phyloP scores from a whole-genome alignment of 73 alveolate species.

The Paramecium sexaurelia region DNA sequence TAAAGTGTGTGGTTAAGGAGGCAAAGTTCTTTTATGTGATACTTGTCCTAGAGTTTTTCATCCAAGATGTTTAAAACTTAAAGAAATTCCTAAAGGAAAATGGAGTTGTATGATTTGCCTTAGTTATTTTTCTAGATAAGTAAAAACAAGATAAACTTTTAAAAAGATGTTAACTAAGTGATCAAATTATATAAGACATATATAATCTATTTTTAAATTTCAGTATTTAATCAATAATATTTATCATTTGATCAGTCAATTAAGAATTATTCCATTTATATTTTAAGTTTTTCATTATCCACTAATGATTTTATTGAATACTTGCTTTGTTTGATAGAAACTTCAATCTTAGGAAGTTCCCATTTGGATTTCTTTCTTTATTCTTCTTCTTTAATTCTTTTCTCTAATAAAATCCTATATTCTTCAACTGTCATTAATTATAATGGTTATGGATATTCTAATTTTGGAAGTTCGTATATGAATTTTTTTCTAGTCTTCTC shows the following conservation, averaged over 20 bases:
- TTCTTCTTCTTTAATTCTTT: not conserved
- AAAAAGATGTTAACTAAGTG: constrained; percentile 33
- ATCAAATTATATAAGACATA: not conserved
- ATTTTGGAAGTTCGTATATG: not conserved
- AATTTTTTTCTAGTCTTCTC: not conserved
- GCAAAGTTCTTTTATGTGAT: constrained; percentile 64
- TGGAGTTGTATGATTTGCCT: constrained; percentile 54
- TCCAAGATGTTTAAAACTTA: constrained; percentile 52
- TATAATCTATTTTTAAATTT: not conserved
- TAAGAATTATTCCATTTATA: not conserved
- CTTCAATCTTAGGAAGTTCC: not conserved
- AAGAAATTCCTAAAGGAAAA: constrained; percentile 57
- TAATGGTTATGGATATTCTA: not conserved
- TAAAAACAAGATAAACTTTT: constrained; percentile 12
- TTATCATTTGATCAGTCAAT: not conserved
- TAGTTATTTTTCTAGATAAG: not conserved
- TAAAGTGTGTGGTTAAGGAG: constrained; percentile 54
- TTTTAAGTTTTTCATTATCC: not conserved
- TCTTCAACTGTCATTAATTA: constrained; percentile 13
- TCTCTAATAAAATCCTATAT: not conserved
- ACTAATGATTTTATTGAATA: not conserved
- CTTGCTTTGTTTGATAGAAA: not conserved
- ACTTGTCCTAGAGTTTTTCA: constrained; percentile 67
- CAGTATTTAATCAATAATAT: not conserved
- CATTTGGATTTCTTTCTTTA: not conserved